Evolutionary conservation across 2,329 filamentous ascomycete genomes (phyloP), one percentile per base, ranked within the genome.

Genomic region (Aspergillus melleus): DNA sequence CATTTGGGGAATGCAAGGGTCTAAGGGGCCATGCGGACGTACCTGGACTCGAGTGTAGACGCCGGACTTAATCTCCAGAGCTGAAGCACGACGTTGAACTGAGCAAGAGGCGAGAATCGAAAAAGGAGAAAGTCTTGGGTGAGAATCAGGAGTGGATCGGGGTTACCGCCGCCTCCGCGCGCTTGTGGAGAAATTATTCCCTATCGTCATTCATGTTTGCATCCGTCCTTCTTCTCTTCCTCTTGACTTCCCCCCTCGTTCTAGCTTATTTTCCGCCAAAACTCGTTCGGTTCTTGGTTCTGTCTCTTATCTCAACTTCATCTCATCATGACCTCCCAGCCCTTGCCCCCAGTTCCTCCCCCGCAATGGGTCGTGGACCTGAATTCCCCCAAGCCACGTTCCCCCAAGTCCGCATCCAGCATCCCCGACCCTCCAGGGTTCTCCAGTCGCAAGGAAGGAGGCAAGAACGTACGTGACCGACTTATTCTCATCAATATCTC

Each of bases 371-470:
- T 94, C 36, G 77, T 88, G 65, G 88, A 96, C 70, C 84, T 98
- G 67, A 88, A 88, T 72, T 86, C 86, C 49, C 85, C 91, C 32
- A 87, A 91, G 24, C 74, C 85, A 54, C 90, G 86, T 74, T 77
- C 87, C 54, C 92, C 91, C 77, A 83, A 84, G 61, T 73, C 69
- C 20, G 67, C 76, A 54, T 73, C 80, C 68, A 84, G 83, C 73
- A 87, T 97, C 66, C 83, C 89, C 60, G 93, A 99, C 75, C 95
- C 95, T 53, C 91, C 91, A 56, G 94, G 95, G 72, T 98, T 88
- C 81, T 87, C 87, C 76, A 73, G 86, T 77, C 70, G 73, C 78
- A 61, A 73, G 65, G 61, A 73, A 26, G 72, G 79, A 54, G 77
- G 81, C 68, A 84, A 84, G 57, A 61, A 56, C 20, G 61, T 65